Base-by-base conservation (phyloP, 352 stramenopile species). In the Blastocystis sp. region DNA sequence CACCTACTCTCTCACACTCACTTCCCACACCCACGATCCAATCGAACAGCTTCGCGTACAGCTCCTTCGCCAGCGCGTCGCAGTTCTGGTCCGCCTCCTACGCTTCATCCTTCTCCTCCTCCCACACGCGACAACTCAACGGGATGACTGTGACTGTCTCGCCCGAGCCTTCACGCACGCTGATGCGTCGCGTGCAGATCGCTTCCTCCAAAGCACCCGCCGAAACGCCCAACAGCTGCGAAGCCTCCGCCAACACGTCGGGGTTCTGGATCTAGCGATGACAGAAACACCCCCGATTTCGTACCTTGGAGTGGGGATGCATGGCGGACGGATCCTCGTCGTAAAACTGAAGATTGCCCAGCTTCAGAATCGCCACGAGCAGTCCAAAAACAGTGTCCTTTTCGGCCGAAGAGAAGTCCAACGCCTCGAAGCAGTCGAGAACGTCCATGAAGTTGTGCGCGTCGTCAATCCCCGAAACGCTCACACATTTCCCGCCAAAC, bases 11-110 rank as follows among this genome's bases (percentile, higher is more conserved):
- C 60, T 89, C 64, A 48, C 89, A 76, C 43, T 93, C 92, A 2
- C 93, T 7, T 97, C 52, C 89, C 82, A 90, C 91, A 7, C 91
- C 89, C 2, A 98, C 96, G 62, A 99, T 93, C 91, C 94, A 98
- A 43, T 94, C 93, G 92, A 99, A 99, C 19, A 98, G 90, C 59
- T 95, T 94, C 38, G 92, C 93, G 89, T 98, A 99, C 3, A 97
- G 90, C 64, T 95, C 96, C 45, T 98, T 97, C 48, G 95, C 94
- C 3, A 98, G 90, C 11, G 95, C 95, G 78, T 98, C 95, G 66
- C 94, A 91, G 4, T 93, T 94, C 90, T 97, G 97, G 0, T 92
- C 91, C 77, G 90, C 62, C 64, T 17, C 71, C 81, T 91, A 89
- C 7, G 53, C 21, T 21, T 70, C 69, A 80, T 94, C 87, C 23